Base-by-base conservation (phyloP, 495 filamentous ascomycete species). In the Penicillium canariense region DNA sequence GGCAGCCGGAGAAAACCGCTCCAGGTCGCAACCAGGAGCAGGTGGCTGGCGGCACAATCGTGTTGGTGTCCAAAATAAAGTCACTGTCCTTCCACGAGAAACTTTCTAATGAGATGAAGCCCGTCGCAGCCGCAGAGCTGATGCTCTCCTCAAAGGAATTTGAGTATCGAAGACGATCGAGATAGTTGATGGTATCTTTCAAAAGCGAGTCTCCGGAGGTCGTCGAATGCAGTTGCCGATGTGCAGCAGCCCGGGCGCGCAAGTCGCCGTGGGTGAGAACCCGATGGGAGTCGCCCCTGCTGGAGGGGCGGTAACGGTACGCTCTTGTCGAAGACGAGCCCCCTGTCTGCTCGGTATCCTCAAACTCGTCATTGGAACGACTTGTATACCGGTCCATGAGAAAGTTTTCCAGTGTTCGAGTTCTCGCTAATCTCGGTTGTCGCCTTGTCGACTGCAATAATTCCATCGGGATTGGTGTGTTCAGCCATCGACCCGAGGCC, bases 11-110 rank as follows among this genome's bases (percentile, higher is more conserved):
- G 54, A 89, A 86, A 1, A 85, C 75, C 52, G 82, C 75, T 9
- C 87, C 87, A 15, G 82, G 75, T 49, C 78, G 77, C 14, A 90
- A 75, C 84, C 84, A 89, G 26, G 85, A 88, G 58, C 79, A 85
- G 40, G 77, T 59, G 1, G 84, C 67, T 11, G 82, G 81, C 5
- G 80, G 78, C 18, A 74, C 68, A 14, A 89, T 74, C 27, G 67
- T 74, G 9, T 66, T 60, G 12, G 79, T 81, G 52, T 88, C 80
- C 4, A 87, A 67, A 11, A 90, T 72, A 47, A 88, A 84, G 59
- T 90, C 86, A 22, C 78, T 75, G 55, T 80, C 72, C 38, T 80
- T 72, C 53, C 77, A 75, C 15, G 71, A 57, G 9, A 75, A 70
- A 35, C 70, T 65, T 23, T 74, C 75, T 12, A 69, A 46, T 43